Conservation (phyloP, 768 basidiomycete species). For the Mycena sanguinolenta region DNA sequence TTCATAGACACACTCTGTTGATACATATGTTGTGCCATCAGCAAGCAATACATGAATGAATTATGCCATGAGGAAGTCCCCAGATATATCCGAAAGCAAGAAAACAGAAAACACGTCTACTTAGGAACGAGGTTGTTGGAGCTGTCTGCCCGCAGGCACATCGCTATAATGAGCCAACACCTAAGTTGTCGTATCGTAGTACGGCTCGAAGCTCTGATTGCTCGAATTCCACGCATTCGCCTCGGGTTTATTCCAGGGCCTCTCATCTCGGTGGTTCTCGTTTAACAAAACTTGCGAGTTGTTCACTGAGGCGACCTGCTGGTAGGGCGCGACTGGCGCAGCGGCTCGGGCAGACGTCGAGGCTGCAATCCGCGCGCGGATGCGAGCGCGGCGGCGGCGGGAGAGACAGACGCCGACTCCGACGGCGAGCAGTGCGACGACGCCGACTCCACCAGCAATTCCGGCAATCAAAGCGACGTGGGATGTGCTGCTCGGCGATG, state of each 20-base stretch:
- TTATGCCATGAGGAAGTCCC: no score
- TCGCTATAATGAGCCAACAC: constrained; percentile 6
- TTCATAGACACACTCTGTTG: constrained; percentile 1
- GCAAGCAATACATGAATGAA: no score
- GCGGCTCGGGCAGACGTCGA: constrained; percentile 10
- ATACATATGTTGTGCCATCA: no score
- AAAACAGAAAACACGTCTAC: no score
- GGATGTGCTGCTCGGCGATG: constrained; percentile 14
- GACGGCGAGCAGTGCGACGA: constrained; percentile 26
- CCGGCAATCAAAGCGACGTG: constrained; percentile 28
- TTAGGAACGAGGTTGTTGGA: constrained; percentile 11
- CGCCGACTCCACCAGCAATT: constrained; percentile 29
- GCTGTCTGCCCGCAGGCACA: not conserved
- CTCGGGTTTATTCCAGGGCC: constrained; percentile 7
- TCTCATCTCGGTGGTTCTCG: not conserved
- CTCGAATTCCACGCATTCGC: constrained; percentile 19
- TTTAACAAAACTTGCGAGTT: constrained; percentile 26
- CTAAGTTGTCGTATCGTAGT: not conserved
- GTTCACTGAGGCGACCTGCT: not conserved
- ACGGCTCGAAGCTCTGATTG: constrained; percentile 1
- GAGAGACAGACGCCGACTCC: constrained; percentile 29
- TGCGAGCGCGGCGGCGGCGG: constrained; percentile 28
- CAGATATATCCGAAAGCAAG: no score
- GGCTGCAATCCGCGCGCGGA: constrained; percentile 17
- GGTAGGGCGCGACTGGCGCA: constrained; percentile 14